Evolutionary conservation across 108 stramenopile species (phyloP).

Genomic region (Fragilariopsis cylindrus): DNA sequence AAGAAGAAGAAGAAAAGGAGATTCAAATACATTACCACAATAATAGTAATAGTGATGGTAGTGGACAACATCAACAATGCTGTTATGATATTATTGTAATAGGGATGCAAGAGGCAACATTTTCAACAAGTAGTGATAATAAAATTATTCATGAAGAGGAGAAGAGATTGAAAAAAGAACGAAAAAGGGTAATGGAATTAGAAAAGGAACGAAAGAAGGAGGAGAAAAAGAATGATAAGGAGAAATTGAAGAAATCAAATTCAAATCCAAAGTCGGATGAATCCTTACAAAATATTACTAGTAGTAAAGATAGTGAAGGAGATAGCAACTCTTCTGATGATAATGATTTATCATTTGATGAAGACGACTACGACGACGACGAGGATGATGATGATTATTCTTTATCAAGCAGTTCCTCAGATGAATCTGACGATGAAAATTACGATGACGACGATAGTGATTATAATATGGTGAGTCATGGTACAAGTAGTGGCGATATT

Average conservation of each 20-base stretch:
- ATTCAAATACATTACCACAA: neutral
- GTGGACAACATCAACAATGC: neutral
- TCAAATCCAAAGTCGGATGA: neutral
- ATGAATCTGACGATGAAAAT: neutral
- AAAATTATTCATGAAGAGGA: neutral
- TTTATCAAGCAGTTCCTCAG: neutral
- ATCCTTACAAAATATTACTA: neutral
- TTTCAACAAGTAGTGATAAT: slow-evolving; percentile 13
- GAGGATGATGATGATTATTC: neutral
- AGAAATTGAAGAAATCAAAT: neutral
- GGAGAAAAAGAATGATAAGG: neutral
- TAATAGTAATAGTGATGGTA: neutral
- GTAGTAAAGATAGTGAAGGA: neutral
- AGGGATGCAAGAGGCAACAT: slow-evolving; percentile 71
- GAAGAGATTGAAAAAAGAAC: slow-evolving; percentile 4
- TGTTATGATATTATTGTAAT: slow-evolving; percentile 65
- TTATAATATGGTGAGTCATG: neutral
- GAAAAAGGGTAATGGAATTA: neutral
- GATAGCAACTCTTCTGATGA: slow-evolving; percentile 5
- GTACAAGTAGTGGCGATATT: neutral
- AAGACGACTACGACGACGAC: neutral
- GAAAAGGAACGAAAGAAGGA: neutral
- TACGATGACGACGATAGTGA: slow-evolving; percentile 1
- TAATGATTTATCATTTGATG: neutral
- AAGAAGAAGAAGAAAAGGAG: neutral